Conservation (phyloP, 495 filamentous ascomycete species). For the Penicillium dipodomyicola region DNA sequence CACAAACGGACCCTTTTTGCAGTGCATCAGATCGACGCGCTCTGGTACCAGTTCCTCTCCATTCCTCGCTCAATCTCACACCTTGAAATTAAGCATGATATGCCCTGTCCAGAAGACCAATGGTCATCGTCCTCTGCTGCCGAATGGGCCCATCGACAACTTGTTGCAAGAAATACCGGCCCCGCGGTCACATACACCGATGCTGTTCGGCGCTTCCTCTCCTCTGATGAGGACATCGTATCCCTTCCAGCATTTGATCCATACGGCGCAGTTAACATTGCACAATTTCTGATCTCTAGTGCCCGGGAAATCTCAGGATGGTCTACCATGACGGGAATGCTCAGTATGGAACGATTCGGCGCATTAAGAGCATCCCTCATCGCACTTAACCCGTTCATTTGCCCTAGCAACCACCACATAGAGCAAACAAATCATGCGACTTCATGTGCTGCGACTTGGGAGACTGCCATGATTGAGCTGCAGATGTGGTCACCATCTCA, state of each 20-base stretch:
- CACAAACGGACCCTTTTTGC: conserved; percentile 38
- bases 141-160: conserved; percentile 36
- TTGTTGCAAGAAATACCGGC: conserved; percentile 17
- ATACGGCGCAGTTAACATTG: conserved; percentile 39
- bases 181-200: conserved; percentile 32
- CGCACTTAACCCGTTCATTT: conserved; percentile 29
- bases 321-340: conserved; percentile 39
- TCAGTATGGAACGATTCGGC: conserved; percentile 36
- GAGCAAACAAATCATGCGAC: conserved; percentile 1
- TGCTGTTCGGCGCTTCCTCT: conserved; percentile 34
- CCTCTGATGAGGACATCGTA: conserved; percentile 21
- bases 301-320: conserved; percentile 40
- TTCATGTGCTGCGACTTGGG: conserved; percentile 33
- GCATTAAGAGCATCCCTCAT: conserved; percentile 32
- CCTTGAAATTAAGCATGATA: conserved; percentile 39
- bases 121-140: conserved; percentile 32
- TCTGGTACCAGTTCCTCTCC: conserved; percentile 41
- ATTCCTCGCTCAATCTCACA: conserved; percentile 37
- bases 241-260: conserved; percentile 32
- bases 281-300: conserved; percentile 39
- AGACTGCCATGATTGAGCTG: conserved; percentile 39
- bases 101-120: conserved; percentile 32
- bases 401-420: conserved; percentile 7
- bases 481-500: conserved; percentile 40
- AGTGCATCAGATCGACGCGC: conserved; percentile 39